A percentile compares a stretch with the other conserved stretches of the same genome.
phyloP scores from a whole-genome alignment of 257 asterid species.

The Penstemon davidsonii region DNA sequence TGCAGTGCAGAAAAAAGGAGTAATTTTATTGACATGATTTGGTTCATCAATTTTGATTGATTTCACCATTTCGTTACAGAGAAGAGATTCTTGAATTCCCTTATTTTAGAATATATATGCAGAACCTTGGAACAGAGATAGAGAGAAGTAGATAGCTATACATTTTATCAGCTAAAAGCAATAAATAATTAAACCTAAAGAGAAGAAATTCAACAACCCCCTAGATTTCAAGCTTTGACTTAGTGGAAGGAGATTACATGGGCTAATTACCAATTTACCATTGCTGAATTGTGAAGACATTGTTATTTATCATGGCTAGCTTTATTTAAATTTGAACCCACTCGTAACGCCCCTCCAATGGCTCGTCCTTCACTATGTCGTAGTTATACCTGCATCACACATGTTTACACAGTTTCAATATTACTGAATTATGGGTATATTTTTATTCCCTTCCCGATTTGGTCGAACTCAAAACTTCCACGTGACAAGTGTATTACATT shows the following conservation, averaged over 20 bases:
- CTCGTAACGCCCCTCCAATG: slow-evolving; percentile 57
- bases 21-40: slow-evolving; percentile 9
- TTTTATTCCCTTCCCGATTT: too few species aligned
- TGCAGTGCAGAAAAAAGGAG: not conserved
- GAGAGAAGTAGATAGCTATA: slow-evolving; percentile 16
- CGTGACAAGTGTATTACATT: too few species aligned
- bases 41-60: not conserved
- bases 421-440: not conserved
- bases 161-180: slow-evolving; percentile 22
- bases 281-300: not conserved
- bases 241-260: slow-evolving; percentile 26
- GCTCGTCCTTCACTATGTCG: slow-evolving; percentile 57
- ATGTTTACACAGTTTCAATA: not conserved
- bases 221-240: slow-evolving; percentile 24
- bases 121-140: not conserved
- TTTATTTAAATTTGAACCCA: slow-evolving; percentile 45
- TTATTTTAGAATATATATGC: slow-evolving; percentile 12
- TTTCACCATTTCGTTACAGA: not conserved
- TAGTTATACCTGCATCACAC: slow-evolving; percentile 55
- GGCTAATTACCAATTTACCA: slow-evolving; percentile 8
- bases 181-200: slow-evolving; percentile 13
- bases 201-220: slow-evolving; percentile 3
- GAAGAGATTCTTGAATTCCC: not conserved
- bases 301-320: slow-evolving; percentile 31
- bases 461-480: too few species aligned